Percentiles rank a stretch among this genome's conserved stretches.
phyloP scores from a whole-genome alignment of 2,329 filamentous ascomycete species.

The Pseudogymnoascus sp. region DNA sequence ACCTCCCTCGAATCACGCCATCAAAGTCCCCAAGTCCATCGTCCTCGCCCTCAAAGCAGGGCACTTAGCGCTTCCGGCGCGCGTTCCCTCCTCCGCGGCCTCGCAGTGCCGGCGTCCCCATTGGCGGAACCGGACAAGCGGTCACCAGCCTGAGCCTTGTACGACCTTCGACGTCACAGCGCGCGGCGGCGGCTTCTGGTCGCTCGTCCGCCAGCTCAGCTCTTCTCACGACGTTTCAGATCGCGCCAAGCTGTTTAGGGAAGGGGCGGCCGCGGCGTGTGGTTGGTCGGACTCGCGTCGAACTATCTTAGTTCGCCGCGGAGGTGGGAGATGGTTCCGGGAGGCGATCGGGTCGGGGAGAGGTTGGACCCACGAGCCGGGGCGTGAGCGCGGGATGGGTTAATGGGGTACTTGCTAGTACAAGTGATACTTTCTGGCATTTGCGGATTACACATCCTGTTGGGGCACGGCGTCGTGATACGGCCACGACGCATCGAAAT shows the following conservation, averaged over 20 bases:
- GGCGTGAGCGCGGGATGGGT: conserved; percentile 6
- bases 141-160: not conserved
- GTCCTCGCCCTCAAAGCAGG: not conserved
- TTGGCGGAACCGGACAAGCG: not conserved
- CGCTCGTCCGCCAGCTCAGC: not conserved
- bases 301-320: not conserved
- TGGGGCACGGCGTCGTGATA: not conserved
- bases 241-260: conserved; percentile 1
- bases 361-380: conserved; percentile 6
- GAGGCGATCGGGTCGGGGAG: not conserved
- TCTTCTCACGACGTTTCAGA: not conserved
- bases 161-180: conserved; percentile 1
- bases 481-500: not conserved
- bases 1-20: not conserved
- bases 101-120: not conserved
- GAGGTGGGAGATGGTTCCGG: not conserved
- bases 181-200: not conserved
- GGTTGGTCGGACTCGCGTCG: not conserved
- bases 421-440: not conserved
- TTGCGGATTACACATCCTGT: not conserved
- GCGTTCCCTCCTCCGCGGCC: conserved; percentile 9
- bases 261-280: not conserved
- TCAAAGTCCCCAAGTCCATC: not conserved
- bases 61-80: conserved; percentile 10
- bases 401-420: not conserved